These are phyloP conservation scores for Trichophyton simii DNA, from an alignment of 2,329 filamentous ascomycete species.

Conservation along the genomic window DNA sequence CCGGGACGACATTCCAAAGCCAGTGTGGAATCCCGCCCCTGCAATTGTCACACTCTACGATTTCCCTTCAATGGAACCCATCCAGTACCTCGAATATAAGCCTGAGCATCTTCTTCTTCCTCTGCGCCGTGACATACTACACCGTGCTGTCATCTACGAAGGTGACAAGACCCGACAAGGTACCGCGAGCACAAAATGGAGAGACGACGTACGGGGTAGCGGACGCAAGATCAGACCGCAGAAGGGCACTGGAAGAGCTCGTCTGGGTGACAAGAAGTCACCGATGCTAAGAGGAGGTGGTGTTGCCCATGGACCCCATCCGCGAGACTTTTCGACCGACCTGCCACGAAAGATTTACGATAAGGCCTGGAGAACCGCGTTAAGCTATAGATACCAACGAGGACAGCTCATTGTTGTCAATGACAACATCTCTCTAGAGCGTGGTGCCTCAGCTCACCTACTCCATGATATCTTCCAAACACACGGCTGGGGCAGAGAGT, in stretches of 20 bases:
- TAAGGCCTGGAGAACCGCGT: constrained; percentile 82
- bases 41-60: constrained; percentile 77
- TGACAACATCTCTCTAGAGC: constrained; percentile 57
- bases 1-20: constrained; percentile 14
- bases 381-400: constrained; percentile 78
- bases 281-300: constrained; percentile 76
- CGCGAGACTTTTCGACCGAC: constrained; percentile 75
- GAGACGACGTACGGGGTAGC: constrained; percentile 72
- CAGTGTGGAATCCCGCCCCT: constrained; percentile 36
- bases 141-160: constrained; percentile 85
- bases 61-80: constrained; percentile 81
- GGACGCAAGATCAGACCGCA: constrained; percentile 70
- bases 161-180: constrained; percentile 79
- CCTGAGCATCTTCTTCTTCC: constrained; percentile 75
- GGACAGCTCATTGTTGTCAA: constrained; percentile 81
- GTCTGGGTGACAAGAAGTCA: constrained; percentile 67
- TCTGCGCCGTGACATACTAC: constrained; percentile 78
- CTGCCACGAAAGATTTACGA: constrained; percentile 88
- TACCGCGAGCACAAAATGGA: constrained; percentile 69
- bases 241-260: constrained; percentile 72
- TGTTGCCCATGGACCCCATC: constrained; percentile 79
- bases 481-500: constrained; percentile 55
- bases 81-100: constrained; percentile 63
- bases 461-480: constrained; percentile 55
- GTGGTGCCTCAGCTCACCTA: constrained; percentile 42